A percentile compares a stretch with the other conserved stretches of the same genome.
Evolutionary conservation across 352 stramenopile genomes (phyloP).

Genomic region (Salisapilia sapeloensis): DNA sequence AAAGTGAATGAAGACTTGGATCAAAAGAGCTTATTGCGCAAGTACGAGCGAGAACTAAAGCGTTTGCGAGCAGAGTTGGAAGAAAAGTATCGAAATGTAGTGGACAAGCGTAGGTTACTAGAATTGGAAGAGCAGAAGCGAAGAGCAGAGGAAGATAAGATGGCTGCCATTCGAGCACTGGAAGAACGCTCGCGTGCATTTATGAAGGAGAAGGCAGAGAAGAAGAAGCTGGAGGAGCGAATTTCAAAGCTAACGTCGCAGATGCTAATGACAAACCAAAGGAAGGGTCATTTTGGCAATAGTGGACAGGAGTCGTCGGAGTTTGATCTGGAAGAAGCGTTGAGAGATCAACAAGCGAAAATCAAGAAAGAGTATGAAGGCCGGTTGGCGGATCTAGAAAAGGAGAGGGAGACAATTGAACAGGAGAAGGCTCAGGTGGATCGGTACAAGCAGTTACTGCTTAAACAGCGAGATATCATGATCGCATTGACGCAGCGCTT

Average conservation of each 20-base stretch:
- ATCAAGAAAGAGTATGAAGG: slow-evolving; percentile 86
- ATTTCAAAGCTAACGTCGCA: slow-evolving; percentile 87
- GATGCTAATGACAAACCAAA: slow-evolving; percentile 80
- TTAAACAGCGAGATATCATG: slow-evolving; percentile 95
- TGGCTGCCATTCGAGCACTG: slow-evolving; percentile 85
- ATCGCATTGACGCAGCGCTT: slow-evolving; percentile 89
- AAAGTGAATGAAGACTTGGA: slow-evolving; percentile 87
- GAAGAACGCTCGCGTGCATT: slow-evolving; percentile 86
- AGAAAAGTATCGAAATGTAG: slow-evolving; percentile 84
- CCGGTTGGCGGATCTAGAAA: slow-evolving; percentile 84
- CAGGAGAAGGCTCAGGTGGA: slow-evolving; percentile 92
- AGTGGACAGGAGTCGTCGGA: slow-evolving; percentile 1
- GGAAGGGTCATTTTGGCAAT: slow-evolving; percentile 8
- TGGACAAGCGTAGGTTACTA: slow-evolving; percentile 85
- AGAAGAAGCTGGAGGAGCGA: slow-evolving; percentile 86
- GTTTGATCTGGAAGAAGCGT: slow-evolving; percentile 12
- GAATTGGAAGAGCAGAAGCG: slow-evolving; percentile 81
- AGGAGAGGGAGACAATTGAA: slow-evolving; percentile 87
- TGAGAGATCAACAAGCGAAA: slow-evolving; percentile 82
- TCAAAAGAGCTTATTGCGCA: slow-evolving; percentile 84
- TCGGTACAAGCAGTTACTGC: slow-evolving; percentile 90
- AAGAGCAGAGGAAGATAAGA: slow-evolving; percentile 88
- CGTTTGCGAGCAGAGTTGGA: slow-evolving; percentile 84
- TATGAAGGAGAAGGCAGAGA: slow-evolving; percentile 92
- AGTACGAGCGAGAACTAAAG: slow-evolving; percentile 92